Evolutionary conservation across 352 stramenopile species (phyloP).

Genomic region (Pythium sp.): DNA sequence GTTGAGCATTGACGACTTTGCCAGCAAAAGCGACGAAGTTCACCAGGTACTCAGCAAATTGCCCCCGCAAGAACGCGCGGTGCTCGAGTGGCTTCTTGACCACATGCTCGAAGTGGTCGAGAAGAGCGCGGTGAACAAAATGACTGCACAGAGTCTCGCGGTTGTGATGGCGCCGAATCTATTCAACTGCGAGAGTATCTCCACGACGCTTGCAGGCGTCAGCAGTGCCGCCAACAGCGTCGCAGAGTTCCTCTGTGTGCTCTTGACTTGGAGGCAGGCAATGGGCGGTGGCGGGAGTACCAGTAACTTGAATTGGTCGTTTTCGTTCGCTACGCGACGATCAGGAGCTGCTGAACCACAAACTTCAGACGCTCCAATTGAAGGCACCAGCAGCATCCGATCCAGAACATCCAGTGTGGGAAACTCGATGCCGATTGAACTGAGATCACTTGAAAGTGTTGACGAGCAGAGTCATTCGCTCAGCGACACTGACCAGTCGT

Average conservation of each 20-base stretch:
- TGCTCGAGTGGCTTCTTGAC: slow-evolving; percentile 67
- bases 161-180: slow-evolving; percentile 64
- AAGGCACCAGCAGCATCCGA: neutral
- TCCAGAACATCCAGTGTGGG: neutral
- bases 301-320: neutral
- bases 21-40: slow-evolving; percentile 18
- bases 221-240: slow-evolving; percentile 26
- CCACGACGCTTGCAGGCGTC: slow-evolving; percentile 20
- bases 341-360: neutral
- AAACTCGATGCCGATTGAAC: neutral
- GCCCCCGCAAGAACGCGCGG: slow-evolving; percentile 23
- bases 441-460: neutral
- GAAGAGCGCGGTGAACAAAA: slow-evolving; percentile 36
- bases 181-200: slow-evolving; percentile 25
- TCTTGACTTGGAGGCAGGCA: slow-evolving; percentile 32
- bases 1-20: slow-evolving; percentile 15
- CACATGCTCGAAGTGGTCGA: slow-evolving; percentile 56
- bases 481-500: slow-evolving; percentile 8
- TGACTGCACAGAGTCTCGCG: slow-evolving; percentile 46
- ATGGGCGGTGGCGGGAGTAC: neutral
- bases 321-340: neutral
- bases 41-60: slow-evolving; percentile 26
- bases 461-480: neutral
- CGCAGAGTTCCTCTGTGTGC: slow-evolving; percentile 36
- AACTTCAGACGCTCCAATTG: neutral